Percentiles rank a stretch among this genome's conserved stretches.
phyloP scores from a whole-genome alignment of 192 early-diverging fungal genomes.

The Chytriomyces confervae region DNA sequence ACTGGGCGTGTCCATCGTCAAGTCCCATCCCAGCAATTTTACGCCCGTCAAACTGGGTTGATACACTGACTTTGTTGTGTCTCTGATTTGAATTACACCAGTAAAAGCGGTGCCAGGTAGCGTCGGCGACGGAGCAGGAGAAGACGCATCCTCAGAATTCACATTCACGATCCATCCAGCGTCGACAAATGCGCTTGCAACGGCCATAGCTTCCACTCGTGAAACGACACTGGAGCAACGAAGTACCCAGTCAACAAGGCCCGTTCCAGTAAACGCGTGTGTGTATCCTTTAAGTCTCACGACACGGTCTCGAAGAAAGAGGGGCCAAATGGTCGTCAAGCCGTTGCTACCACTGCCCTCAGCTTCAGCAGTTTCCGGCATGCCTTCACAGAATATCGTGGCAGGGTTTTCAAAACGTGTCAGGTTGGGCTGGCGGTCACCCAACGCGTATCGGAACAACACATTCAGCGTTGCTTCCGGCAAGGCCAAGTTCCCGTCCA shows the following conservation, averaged over 20 bases:
- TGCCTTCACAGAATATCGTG: slow-evolving; percentile 11
- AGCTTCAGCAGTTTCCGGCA: slow-evolving; percentile 1
- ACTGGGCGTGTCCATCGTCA: slow-evolving; percentile 23
- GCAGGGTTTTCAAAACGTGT: slow-evolving; percentile 19
- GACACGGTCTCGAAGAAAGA: slow-evolving; percentile 40
- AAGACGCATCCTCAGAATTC: slow-evolving; percentile 11
- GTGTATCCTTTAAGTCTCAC: slow-evolving; percentile 36
- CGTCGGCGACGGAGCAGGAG: background rate
- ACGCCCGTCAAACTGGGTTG: slow-evolving; percentile 38
- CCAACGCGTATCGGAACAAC: slow-evolving; percentile 8
- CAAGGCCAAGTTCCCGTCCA: slow-evolving; percentile 15
- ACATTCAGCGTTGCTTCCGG: background rate
- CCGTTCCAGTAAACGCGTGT: slow-evolving; percentile 42
- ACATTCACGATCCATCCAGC: slow-evolving; percentile 36
- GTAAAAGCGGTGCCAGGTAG: background rate
- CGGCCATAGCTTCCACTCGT: slow-evolving; percentile 29
- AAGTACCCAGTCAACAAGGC: slow-evolving; percentile 43
- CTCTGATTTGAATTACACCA: slow-evolving; percentile 6
- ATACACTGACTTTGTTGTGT: slow-evolving; percentile 37
- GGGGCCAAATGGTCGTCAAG: slow-evolving; percentile 14
- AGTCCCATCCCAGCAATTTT: slow-evolving; percentile 36
- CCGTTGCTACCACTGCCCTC: background rate
- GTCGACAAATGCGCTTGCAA: slow-evolving; percentile 39
- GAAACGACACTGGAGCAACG: slow-evolving; percentile 30
- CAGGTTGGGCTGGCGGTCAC: slow-evolving; percentile 8